Evolutionary conservation across 1,139 yeast species (phyloP).

Genomic region (Blastobotrys raffinosifermentans): DNA sequence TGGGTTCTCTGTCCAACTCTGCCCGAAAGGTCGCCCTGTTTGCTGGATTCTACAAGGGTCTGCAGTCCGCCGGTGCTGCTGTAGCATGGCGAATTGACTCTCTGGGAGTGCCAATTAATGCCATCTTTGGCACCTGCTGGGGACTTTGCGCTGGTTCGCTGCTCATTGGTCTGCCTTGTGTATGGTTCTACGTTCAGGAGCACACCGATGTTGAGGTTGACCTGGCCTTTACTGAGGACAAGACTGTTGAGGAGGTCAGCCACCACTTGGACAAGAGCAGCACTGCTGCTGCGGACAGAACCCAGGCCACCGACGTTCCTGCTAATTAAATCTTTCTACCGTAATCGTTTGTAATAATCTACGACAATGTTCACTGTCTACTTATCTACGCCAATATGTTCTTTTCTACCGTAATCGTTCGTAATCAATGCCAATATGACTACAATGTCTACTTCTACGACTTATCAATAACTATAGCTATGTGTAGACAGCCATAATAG

Average conservation of each 20-base stretch:
- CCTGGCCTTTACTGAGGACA: conserved; percentile 12
- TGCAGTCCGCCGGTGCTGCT: conserved; percentile 60
- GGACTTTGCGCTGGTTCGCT: conserved; percentile 48
- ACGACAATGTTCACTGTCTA: no score
- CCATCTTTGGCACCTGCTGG: conserved; percentile 50
- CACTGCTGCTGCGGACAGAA: no score
- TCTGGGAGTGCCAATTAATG: conserved; percentile 36
- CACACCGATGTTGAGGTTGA: conserved; percentile 41
- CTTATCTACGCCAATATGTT: no score
- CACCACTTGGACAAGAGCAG: background rate
- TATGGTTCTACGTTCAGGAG: conserved; percentile 42
- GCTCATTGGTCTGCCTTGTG: conserved; percentile 37
- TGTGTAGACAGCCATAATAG: no score
- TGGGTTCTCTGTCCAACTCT: conserved; percentile 53
- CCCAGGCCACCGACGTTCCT: no score
- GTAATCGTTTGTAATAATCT: no score
- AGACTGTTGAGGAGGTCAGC: conserved; percentile 1
- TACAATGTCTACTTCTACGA: no score
- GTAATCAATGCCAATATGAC: no score
- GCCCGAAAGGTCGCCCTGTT: conserved; percentile 52
- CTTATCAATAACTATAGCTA: no score
- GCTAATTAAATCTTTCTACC: no score
- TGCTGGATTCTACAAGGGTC: conserved; percentile 56
- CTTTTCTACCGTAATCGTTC: no score
- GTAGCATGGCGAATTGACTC: conserved; percentile 56